Evolutionary conservation across 495 filamentous ascomycete genomes (phyloP).

Genomic region (Symbiotaphrina buchneri): DNA sequence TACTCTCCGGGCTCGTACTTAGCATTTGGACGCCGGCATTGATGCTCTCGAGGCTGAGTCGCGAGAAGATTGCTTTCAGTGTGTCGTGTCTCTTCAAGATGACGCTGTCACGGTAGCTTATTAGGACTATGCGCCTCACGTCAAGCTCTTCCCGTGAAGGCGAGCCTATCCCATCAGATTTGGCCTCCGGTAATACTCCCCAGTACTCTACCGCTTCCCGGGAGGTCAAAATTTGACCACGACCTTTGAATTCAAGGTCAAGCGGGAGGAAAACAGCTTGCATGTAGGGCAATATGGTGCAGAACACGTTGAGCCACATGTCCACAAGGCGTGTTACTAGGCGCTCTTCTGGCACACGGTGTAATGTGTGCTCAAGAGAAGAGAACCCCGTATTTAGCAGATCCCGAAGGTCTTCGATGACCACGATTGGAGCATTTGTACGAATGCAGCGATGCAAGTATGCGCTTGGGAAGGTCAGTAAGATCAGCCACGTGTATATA

Average conservation of each 20-base stretch:
- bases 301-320: conserved; percentile 82
- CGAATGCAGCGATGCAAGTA: conserved; percentile 62
- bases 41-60: conserved; percentile 66
- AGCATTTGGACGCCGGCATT: conserved; percentile 29
- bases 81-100: conserved; percentile 69
- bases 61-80: conserved; percentile 75
- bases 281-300: conserved; percentile 74
- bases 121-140: conserved; percentile 67
- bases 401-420: conserved; percentile 63
- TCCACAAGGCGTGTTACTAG: conserved; percentile 74
- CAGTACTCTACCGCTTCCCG: conserved; percentile 77
- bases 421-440: conserved; percentile 36
- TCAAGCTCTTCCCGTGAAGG: conserved; percentile 35
- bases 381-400: conserved; percentile 63
- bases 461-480: conserved; percentile 14
- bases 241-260: conserved; percentile 81
- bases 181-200: conserved; percentile 29
- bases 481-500: conserved; percentile 6
- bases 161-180: conserved; percentile 6
- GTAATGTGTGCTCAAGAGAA: conserved; percentile 62
- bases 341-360: conserved; percentile 55
- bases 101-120: conserved; percentile 74
- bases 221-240: conserved; percentile 48
- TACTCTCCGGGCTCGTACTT: conserved; percentile 20
- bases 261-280: conserved; percentile 91